phyloP scores from a whole-genome alignment of 805 yeast genomes.

The Teunomyces funiuensis region DNA sequence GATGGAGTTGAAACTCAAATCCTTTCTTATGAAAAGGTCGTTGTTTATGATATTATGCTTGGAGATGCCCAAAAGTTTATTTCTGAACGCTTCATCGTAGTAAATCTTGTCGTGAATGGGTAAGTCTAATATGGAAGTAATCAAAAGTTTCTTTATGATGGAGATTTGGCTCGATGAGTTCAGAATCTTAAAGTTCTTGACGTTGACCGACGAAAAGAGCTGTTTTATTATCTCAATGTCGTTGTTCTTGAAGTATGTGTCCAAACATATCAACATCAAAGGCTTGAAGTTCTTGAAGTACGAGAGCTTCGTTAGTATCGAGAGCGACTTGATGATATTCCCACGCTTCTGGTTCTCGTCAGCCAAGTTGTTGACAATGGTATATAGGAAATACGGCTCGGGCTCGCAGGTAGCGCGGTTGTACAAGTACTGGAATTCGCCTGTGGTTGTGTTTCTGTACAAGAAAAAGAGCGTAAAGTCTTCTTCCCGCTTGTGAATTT shows the following conservation, averaged over 20 bases:
- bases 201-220: conserved; percentile 33
- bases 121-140: conserved; percentile 43
- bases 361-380: conserved; percentile 51
- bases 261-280: conserved; percentile 52
- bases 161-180: conserved; percentile 18
- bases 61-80: conserved; percentile 33
- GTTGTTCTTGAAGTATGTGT: conserved; percentile 38
- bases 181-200: conserved; percentile 26
- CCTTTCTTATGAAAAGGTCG: conserved; percentile 43
- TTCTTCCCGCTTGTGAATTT: conserved; percentile 55
- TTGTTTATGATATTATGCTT: conserved; percentile 22
- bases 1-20: conserved; percentile 41
- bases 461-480: conserved; percentile 59
- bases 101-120: conserved; percentile 43
- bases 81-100: conserved; percentile 37
- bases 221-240: conserved; percentile 22
- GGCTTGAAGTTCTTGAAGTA: conserved; percentile 62
- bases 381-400: conserved; percentile 53
- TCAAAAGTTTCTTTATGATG: conserved; percentile 35
- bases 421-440: conserved; percentile 39
- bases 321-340: conserved; percentile 56
- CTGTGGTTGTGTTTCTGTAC: conserved; percentile 41
- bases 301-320: conserved; percentile 53
- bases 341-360: conserved; percentile 53
- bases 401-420: conserved; percentile 32